These are phyloP conservation scores for Strobilomyces confusus DNA, from an alignment of 768 basidiomycete genomes.

Conservation along the genomic window DNA sequence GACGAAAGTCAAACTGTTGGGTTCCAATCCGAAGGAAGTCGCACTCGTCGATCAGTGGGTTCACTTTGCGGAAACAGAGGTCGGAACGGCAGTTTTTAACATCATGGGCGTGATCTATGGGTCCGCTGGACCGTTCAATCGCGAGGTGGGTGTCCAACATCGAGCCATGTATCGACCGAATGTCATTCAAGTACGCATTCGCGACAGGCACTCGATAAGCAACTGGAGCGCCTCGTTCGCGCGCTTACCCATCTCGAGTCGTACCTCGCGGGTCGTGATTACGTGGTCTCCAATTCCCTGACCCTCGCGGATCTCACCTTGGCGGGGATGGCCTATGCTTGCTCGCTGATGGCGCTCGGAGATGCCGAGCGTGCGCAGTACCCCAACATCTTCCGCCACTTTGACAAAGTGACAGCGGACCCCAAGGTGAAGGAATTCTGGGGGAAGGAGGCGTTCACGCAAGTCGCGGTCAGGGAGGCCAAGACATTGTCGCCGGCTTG, in stretches of 20 bases:
- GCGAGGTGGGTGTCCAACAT: conserved; percentile 3
- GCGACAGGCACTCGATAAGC: neutral
- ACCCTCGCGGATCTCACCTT: conserved; percentile 20
- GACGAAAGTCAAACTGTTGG: conserved; percentile 10
- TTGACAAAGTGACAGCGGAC: conserved; percentile 15
- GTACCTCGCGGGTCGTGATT: conserved; percentile 7
- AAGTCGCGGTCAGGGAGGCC: neutral
- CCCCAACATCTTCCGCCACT: conserved; percentile 10
- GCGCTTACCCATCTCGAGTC: conserved; percentile 13
- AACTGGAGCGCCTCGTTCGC: conserved; percentile 1
- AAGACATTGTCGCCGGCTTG: neutral
- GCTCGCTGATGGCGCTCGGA: conserved; percentile 1
- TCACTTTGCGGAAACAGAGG: conserved; percentile 19
- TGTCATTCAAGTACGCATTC: too few relatives aligned
- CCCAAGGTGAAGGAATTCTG: conserved; percentile 8
- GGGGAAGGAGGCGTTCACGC: conserved; percentile 5
- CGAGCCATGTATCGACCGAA: neutral
- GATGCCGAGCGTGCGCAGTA: conserved; percentile 12
- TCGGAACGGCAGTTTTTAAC: neutral
- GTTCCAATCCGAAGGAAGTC: conserved; percentile 6
- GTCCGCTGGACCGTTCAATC: neutral
- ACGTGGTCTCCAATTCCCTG: conserved; percentile 12
- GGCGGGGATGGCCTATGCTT: neutral
- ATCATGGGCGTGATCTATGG: neutral
- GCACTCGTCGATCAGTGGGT: conserved; percentile 19